Evolutionary conservation across 2,329 filamentous ascomycete genomes (phyloP).

Genomic region (Fonsecaea monophora): DNA sequence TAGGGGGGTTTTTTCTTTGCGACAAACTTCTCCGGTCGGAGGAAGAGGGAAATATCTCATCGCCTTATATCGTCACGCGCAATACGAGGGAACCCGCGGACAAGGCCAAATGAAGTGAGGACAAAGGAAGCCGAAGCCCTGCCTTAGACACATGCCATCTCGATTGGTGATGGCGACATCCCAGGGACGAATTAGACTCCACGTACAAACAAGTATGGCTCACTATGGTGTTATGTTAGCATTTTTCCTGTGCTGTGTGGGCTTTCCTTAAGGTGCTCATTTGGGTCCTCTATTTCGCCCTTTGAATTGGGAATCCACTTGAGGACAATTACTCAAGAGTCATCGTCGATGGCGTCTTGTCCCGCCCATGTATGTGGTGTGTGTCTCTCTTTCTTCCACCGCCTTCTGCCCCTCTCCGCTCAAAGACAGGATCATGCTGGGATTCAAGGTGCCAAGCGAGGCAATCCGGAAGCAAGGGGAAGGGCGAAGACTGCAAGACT

Average conservation of each 20-base stretch:
- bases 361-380: background rate
- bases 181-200: constrained; percentile 7
- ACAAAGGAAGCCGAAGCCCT: constrained; percentile 14
- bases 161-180: constrained; percentile 34
- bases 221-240: background rate
- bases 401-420: constrained; percentile 11
- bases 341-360: constrained; percentile 27
- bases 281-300: constrained; percentile 4
- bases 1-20: background rate
- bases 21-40: background rate
- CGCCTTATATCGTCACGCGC: constrained; percentile 17
- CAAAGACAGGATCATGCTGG: constrained; percentile 9
- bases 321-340: constrained; percentile 17
- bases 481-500: constrained; percentile 5
- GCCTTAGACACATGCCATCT: constrained; percentile 31
- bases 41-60: constrained; percentile 20
- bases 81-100: constrained; percentile 5
- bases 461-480: constrained; percentile 15
- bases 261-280: constrained; percentile 30
- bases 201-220: background rate
- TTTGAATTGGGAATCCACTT: background rate
- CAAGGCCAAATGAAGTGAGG: constrained; percentile 15
- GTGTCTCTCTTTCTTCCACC: constrained; percentile 5
- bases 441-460: constrained; percentile 3
- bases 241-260: background rate